Conservation (phyloP, 306 rosid genomes). For the Lagenaria siceraria region DNA sequence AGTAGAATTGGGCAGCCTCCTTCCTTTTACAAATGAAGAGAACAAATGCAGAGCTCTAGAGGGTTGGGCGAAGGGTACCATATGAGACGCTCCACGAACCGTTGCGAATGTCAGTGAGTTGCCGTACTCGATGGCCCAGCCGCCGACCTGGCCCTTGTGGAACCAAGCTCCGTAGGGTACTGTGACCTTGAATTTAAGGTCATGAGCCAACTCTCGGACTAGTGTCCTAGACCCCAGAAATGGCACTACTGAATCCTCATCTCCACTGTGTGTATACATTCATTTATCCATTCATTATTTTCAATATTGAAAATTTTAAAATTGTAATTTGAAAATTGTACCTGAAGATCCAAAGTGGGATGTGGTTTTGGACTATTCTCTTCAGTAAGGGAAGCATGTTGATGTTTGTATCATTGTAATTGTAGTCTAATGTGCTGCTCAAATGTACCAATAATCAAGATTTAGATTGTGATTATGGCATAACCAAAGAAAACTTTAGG, state of each 20-base stretch:
- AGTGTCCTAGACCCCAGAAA: slow-evolving; percentile 70
- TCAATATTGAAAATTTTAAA: not conserved
- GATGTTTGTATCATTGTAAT: slow-evolving; percentile 38
- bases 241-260: slow-evolving; percentile 81
- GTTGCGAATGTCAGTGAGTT: slow-evolving; percentile 67
- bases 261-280: slow-evolving; percentile 39
- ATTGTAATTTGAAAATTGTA: slow-evolving; percentile 9
- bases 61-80: slow-evolving; percentile 89
- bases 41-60: slow-evolving; percentile 69
- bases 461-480: not conserved
- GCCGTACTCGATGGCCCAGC: slow-evolving; percentile 86
- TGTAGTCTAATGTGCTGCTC: slow-evolving; percentile 53
- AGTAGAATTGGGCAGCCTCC: slow-evolving; percentile 59
- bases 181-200: slow-evolving; percentile 42
- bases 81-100: slow-evolving; percentile 79
- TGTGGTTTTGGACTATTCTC: slow-evolving; percentile 48
- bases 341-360: slow-evolving; percentile 94
- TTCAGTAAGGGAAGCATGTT: slow-evolving; percentile 67
- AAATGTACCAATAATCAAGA: not conserved
- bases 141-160: slow-evolving; percentile 83
- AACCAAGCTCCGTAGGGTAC: slow-evolving; percentile 84
- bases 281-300: not conserved
- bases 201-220: slow-evolving; percentile 65
- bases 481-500: not conserved
- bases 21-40: slow-evolving; percentile 43